phyloP scores from a whole-genome alignment of 306 rosid genomes.

The Carpinus fangiana region DNA sequence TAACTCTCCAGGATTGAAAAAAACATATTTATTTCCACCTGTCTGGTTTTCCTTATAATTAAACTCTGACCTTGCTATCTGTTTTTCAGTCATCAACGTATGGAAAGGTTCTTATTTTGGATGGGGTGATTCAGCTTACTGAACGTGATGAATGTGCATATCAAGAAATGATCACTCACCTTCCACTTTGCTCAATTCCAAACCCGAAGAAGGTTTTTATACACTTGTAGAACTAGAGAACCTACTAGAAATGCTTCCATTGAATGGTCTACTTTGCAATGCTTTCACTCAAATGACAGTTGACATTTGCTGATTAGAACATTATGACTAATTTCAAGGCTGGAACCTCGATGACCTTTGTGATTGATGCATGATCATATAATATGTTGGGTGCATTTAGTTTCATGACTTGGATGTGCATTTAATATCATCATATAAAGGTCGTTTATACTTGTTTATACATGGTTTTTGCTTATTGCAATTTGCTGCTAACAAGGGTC shows the following conservation, averaged over 20 bases:
- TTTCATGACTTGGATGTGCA: background rate
- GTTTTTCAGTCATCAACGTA: conserved; percentile 77
- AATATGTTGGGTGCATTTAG: background rate
- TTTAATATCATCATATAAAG: background rate
- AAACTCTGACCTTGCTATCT: conserved; percentile 12
- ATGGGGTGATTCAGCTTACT: conserved; percentile 97
- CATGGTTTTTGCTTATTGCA: background rate
- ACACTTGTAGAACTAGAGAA: conserved; percentile 11
- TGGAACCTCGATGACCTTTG: background rate
- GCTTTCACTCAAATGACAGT: background rate
- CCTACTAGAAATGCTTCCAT: conserved; percentile 1
- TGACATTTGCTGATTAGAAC: background rate
- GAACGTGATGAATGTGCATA: conserved; percentile 99
- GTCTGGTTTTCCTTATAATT: conserved; percentile 9
- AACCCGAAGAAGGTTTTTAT: conserved; percentile 77
- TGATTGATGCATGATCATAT: background rate
- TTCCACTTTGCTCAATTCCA: conserved; percentile 93
- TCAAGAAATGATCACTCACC: conserved; percentile 98
- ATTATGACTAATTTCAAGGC: background rate
- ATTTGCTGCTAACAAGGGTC: background rate
- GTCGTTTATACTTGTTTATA: background rate
- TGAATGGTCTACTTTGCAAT: background rate
- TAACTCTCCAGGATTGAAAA: conserved; percentile 9
- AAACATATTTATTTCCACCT: conserved; percentile 10
- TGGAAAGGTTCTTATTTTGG: conserved; percentile 95